These are phyloP conservation scores for Sarocladium strictum DNA, from an alignment of 2,329 filamentous ascomycete species.

Conservation along the genomic window DNA sequence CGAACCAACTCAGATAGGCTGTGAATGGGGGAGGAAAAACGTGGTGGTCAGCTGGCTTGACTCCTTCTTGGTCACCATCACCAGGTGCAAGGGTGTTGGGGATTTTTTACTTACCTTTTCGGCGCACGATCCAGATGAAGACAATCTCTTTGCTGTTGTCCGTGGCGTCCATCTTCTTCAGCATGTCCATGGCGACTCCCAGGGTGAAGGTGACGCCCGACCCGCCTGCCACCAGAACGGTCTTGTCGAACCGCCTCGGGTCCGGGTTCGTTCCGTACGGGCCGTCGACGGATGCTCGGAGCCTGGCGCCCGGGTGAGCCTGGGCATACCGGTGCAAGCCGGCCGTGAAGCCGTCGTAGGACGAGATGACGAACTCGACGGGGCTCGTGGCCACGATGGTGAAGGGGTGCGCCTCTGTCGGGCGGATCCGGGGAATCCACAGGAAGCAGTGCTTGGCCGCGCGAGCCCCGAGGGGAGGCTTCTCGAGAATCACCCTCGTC, in stretches of 20 bases:
- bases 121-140: conserved; percentile 35
- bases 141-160: conserved; percentile 22
- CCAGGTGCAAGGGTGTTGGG: too few relatives aligned
- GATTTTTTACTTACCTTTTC: conserved; percentile 24
- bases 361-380: conserved; percentile 52
- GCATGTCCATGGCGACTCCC: conserved; percentile 31
- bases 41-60: too few relatives aligned
- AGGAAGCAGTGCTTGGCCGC: conserved; percentile 59
- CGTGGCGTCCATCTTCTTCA: conserved; percentile 20
- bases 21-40: conserved; percentile 3
- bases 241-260: conserved; percentile 44
- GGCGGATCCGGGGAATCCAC: conserved; percentile 54
- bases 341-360: conserved; percentile 53
- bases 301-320: conserved; percentile 39
- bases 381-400: conserved; percentile 49
- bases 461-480: conserved; percentile 37
- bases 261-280: conserved; percentile 52
- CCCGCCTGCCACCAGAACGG: conserved; percentile 55
- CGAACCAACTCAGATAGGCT: conserved; percentile 33
- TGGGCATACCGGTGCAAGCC: conserved; percentile 47
- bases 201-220: conserved; percentile 53
- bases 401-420: conserved; percentile 57
- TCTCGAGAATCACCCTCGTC: conserved; percentile 48
- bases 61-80: too few relatives aligned
- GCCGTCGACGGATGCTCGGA: conserved; percentile 50